phyloP scores from a whole-genome alignment of 345 rosid species.

The Corchorus capsularis region DNA sequence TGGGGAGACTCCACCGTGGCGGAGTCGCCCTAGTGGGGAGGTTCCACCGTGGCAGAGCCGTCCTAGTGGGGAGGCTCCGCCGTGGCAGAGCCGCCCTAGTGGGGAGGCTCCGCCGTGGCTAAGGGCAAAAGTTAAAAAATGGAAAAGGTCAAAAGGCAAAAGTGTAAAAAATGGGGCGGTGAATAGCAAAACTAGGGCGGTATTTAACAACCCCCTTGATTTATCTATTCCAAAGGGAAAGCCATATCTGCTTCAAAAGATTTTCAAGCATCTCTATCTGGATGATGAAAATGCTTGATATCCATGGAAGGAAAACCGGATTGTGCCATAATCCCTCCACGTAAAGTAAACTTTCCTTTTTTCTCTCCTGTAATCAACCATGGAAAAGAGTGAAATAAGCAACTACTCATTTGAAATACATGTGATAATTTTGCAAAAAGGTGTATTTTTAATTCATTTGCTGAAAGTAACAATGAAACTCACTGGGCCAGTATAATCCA shows the following conservation, averaged over 20 bases:
- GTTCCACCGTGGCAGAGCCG: too few relatives aligned
- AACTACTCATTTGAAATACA: slow-evolving; percentile 13
- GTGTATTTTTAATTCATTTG: not conserved
- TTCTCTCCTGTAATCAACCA: slow-evolving; percentile 71
- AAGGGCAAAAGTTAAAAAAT: too few relatives aligned
- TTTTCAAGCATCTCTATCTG: slow-evolving; percentile 25
- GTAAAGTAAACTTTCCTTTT: slow-evolving; percentile 71
- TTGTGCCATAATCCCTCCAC: slow-evolving; percentile 63
- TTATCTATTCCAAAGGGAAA: not conserved
- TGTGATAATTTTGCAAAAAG: not conserved
- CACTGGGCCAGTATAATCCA: slow-evolving; percentile 92
- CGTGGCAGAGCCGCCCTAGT: too few relatives aligned
- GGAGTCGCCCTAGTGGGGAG: too few relatives aligned
- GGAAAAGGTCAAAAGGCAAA: too few relatives aligned
- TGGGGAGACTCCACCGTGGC: too few relatives aligned
- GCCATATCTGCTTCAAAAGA: not conserved
- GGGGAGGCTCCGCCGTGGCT: too few relatives aligned
- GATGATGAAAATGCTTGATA: slow-evolving; percentile 66
- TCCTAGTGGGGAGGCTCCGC: too few relatives aligned
- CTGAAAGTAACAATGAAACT: slow-evolving; percentile 32
- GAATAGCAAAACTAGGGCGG: too few relatives aligned
- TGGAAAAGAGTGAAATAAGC: slow-evolving; percentile 5
- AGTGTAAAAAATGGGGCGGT: too few relatives aligned
- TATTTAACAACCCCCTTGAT: too few relatives aligned
- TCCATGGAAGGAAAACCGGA: slow-evolving; percentile 71